Percentiles rank a stretch among this genome's conserved stretches.
Conservation (phyloP, 306 rosid species). For the Lathyrus oleraceus region DNA sequence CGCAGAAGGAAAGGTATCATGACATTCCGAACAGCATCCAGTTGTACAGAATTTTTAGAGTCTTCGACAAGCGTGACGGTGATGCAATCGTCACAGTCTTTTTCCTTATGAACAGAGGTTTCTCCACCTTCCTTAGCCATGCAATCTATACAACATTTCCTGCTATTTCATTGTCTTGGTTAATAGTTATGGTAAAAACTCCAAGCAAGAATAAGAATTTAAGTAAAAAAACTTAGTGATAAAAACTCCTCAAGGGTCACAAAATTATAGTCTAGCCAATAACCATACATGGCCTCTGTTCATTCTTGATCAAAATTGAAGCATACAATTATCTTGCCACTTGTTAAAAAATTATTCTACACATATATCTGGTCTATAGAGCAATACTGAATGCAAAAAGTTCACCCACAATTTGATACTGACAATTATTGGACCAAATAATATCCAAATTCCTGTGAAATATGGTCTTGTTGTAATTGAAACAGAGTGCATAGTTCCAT, state of each 20-base stretch:
- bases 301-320: slow-evolving; percentile 13
- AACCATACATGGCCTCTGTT: background rate
- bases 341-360: background rate
- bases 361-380: background rate
- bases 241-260: background rate
- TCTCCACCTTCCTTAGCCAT: slow-evolving; percentile 37
- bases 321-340: background rate
- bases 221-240: slow-evolving; percentile 8
- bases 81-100: slow-evolving; percentile 57
- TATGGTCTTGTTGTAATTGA: background rate
- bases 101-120: slow-evolving; percentile 21
- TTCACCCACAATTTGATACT: too few relatives aligned
- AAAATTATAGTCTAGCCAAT: background rate
- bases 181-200: slow-evolving; percentile 43
- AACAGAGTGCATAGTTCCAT: background rate
- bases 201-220: slow-evolving; percentile 20
- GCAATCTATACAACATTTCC: slow-evolving; percentile 56
- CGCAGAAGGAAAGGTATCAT: slow-evolving; percentile 71
- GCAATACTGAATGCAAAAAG: too few relatives aligned
- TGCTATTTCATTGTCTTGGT: slow-evolving; percentile 49
- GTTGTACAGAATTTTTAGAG: slow-evolving; percentile 44
- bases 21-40: slow-evolving; percentile 56
- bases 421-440: too few relatives aligned
- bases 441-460: background rate
- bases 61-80: slow-evolving; percentile 53